Evolutionary conservation across 2,329 filamentous ascomycete genomes (phyloP), one percentile per base, ranked within the genome.

Genomic region (Pestalotiopsis sp.): DNA sequence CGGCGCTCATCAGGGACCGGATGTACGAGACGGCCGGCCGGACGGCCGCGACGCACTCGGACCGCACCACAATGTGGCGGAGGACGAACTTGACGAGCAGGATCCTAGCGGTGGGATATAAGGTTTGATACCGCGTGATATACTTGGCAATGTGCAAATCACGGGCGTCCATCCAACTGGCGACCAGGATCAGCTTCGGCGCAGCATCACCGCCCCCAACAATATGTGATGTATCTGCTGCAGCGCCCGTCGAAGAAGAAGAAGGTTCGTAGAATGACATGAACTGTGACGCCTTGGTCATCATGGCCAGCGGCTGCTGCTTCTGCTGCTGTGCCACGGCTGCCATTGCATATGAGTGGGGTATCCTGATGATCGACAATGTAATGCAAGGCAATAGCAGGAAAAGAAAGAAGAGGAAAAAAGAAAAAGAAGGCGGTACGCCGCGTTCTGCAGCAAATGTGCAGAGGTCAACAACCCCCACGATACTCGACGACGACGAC

Each of bases 131-230:
- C 31, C 78, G 77, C 4, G 79, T 73, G 36, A 85, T 79, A 74
- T 88, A 88, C 72, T 88, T 88, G 71, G 81, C 80, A 59, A 88
- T 83, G 73, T 88, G 85, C 6, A 76, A 75, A 52, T 86, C 82
- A n/a, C 75, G 80, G 11, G 86, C 85, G 59, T 81, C 83, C 81
- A 87, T 85, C 86, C 86, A 88, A 7, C 81, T 78, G 45, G 83
- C 80, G 45, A 88, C 63, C 27, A 87, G 71, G 68, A 88, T 80
- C 45, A 88, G 80, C 66, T 82, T 82, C 13, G 86, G 85, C 11
- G 80, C 74, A 38, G 57, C 52, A 52, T n/a, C 20, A 52, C 45
- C n/a, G 20, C 17, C 45, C 20, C 14, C 45, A 52, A n/a, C 20
- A 52, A 52, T 52, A 52, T 52, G 3, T 23, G 45, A 17, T n/a